Evolutionary conservation across 2,329 filamentous ascomycete genomes (phyloP).

Genomic region (Amesomyces nigricolor): DNA sequence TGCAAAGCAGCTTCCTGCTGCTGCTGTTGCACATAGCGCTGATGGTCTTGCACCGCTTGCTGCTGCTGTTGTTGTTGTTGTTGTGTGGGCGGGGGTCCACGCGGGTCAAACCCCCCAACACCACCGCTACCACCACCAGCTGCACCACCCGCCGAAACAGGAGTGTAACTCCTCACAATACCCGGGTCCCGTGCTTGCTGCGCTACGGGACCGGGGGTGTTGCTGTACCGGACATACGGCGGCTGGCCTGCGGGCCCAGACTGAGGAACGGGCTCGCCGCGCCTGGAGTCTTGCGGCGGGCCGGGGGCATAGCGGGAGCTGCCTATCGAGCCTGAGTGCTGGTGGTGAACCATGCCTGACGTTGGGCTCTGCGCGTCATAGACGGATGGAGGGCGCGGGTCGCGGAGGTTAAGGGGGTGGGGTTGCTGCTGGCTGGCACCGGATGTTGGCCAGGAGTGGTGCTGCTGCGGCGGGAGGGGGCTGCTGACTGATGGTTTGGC

Average conservation of each 20-base stretch:
- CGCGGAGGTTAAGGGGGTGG: constrained; percentile 24
- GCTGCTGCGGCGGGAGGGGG: constrained; percentile 20
- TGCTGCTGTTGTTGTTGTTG: background rate
- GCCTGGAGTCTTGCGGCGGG: constrained; percentile 17
- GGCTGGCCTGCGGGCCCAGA: background rate
- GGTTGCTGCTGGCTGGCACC: constrained; percentile 26
- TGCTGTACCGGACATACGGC: constrained; percentile 24
- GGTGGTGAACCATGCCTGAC: constrained; percentile 24
- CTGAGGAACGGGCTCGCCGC: background rate
- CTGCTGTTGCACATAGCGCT: background rate
- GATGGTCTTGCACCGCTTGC: background rate
- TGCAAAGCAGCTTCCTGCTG: constrained; percentile 2
- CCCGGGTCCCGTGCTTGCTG: constrained; percentile 1
- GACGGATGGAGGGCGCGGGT: constrained; percentile 20
- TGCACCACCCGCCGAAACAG: constrained; percentile 13
- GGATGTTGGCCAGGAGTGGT: constrained; percentile 25
- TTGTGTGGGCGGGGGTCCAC: constrained; percentile 1
- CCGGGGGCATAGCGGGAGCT: constrained; percentile 26
- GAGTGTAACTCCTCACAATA: constrained; percentile 23
- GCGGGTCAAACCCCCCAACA: constrained; percentile 25
- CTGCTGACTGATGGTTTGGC: constrained; percentile 23
- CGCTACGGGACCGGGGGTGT: constrained; percentile 19
- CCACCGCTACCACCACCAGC: no score
- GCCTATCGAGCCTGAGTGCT: constrained; percentile 29
- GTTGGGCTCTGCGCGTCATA: constrained; percentile 26